Percentiles rank a stretch among this genome's conserved stretches.
Evolutionary conservation across 1,139 yeast genomes (phyloP).

Genomic region (Yamadazyma siamensis): DNA sequence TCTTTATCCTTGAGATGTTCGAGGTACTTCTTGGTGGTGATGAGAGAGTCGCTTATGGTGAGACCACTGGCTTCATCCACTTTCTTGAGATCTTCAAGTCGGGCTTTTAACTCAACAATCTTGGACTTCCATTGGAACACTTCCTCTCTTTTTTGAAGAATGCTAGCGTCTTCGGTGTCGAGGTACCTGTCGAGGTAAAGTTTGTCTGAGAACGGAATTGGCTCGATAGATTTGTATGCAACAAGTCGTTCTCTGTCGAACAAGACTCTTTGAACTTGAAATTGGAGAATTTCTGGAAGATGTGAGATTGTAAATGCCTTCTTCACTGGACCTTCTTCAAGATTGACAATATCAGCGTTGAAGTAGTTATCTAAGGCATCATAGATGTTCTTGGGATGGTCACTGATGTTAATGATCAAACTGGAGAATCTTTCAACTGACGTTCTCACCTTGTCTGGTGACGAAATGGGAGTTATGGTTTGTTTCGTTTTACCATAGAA

Average conservation of each 20-base stretch:
- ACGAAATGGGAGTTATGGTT: constrained; percentile 34
- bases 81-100: constrained; percentile 38
- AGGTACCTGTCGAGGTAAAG: constrained; percentile 85
- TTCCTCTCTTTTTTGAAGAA: constrained; percentile 53
- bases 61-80: constrained; percentile 49
- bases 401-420: constrained; percentile 78
- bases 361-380: constrained; percentile 87
- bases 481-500: constrained; percentile 69
- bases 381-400: constrained; percentile 83
- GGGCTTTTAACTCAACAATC: constrained; percentile 40
- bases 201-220: constrained; percentile 73
- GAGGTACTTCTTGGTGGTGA: constrained; percentile 56
- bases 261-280: constrained; percentile 91
- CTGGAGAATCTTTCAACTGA: constrained; percentile 78
- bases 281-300: constrained; percentile 79
- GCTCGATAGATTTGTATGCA: constrained; percentile 81
- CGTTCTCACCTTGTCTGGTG: constrained; percentile 57
- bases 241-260: constrained; percentile 71
- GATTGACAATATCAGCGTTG: constrained; percentile 66
- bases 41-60: constrained; percentile 44
- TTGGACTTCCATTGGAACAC: constrained; percentile 64
- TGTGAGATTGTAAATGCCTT: constrained; percentile 68
- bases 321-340: constrained; percentile 72
- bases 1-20: constrained; percentile 29
- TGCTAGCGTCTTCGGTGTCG: constrained; percentile 61